Percentiles rank a stretch among this genome's conserved stretches.
These are phyloP conservation scores for Beauveria caledonica DNA, from an alignment of 2,329 filamentous ascomycete species.

Conservation along the genomic window DNA sequence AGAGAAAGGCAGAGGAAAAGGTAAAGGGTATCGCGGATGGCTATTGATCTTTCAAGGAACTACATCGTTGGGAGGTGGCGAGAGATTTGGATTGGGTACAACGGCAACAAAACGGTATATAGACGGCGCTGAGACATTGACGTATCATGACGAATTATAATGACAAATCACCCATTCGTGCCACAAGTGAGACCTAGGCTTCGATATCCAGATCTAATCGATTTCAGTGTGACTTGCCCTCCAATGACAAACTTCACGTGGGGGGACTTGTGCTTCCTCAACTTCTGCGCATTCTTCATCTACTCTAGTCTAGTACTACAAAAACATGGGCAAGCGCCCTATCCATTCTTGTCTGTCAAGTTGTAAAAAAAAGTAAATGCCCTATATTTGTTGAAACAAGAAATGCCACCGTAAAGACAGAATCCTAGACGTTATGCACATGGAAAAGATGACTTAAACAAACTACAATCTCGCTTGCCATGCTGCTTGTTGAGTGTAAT, in stretches of 20 bases:
- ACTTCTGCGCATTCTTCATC: not conserved
- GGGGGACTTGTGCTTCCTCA: not conserved
- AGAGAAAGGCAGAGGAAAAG: slow-evolving; percentile 35
- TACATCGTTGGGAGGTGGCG: no score
- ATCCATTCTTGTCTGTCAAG: not conserved
- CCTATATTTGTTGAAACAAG: not conserved
- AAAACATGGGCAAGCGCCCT: not conserved
- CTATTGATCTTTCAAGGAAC: no score
- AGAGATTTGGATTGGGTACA: not conserved
- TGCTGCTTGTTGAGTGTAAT: not conserved
- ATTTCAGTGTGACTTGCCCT: no score
- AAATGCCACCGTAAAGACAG: not conserved
- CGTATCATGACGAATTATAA: no score
- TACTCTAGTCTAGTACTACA: slow-evolving; percentile 1
- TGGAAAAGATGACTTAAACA: not conserved
- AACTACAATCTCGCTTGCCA: slow-evolving; percentile 1
- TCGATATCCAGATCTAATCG: no score
- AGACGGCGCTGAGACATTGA: no score
- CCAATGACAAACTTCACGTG: no score
- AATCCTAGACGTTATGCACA: not conserved
- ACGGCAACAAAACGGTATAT: no score
- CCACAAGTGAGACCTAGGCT: no score
- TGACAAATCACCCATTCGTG: no score
- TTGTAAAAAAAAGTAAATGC: not conserved
- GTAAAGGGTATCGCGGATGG: slow-evolving; percentile 27